These are phyloP conservation scores for Hypomontagnella submonticulosa DNA, from an alignment of 495 filamentous ascomycete species.

Conservation along the genomic window DNA sequence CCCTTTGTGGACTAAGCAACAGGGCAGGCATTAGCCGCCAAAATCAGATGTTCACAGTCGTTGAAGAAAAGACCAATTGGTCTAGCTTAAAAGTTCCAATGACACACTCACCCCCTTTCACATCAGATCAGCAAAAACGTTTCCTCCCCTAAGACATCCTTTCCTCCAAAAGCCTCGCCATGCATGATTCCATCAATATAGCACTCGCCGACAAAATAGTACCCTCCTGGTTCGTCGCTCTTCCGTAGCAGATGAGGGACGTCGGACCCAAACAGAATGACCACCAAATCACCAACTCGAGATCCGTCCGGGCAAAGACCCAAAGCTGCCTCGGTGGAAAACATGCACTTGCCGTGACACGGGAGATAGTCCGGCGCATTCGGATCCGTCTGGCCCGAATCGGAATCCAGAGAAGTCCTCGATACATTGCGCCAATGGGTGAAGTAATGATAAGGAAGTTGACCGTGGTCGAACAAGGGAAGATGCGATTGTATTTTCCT, in stretches of 20 bases:
- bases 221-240: not conserved
- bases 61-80: too few relatives aligned
- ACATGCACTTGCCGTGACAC: constrained; percentile 7
- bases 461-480: constrained; percentile 1
- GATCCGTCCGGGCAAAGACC: constrained; percentile 10
- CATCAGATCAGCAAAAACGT: constrained; percentile 1
- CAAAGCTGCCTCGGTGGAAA: not conserved
- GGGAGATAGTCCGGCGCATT: constrained; percentile 11
- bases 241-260: not conserved
- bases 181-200: constrained; percentile 7
- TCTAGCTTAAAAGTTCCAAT: too few relatives aligned
- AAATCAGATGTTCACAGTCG: not conserved
- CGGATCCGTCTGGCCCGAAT: constrained; percentile 3
- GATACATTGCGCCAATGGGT: constrained; percentile 8
- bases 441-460: constrained; percentile 6
- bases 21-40: too few relatives aligned
- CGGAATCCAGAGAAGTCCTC: not conserved
- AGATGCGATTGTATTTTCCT: constrained; percentile 4
- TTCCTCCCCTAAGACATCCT: not conserved
- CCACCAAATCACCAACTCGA: not conserved
- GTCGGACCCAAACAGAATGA: not conserved
- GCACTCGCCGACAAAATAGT: constrained; percentile 6
- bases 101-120: too few relatives aligned
- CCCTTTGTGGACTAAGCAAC: too few relatives aligned
- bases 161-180: constrained; percentile 2